A percentile compares a stretch with the other conserved stretches of the same genome.
These are phyloP conservation scores for Martiniozyma asiatica DNA, from an alignment of 1,139 yeast species.

Conservation along the genomic window DNA sequence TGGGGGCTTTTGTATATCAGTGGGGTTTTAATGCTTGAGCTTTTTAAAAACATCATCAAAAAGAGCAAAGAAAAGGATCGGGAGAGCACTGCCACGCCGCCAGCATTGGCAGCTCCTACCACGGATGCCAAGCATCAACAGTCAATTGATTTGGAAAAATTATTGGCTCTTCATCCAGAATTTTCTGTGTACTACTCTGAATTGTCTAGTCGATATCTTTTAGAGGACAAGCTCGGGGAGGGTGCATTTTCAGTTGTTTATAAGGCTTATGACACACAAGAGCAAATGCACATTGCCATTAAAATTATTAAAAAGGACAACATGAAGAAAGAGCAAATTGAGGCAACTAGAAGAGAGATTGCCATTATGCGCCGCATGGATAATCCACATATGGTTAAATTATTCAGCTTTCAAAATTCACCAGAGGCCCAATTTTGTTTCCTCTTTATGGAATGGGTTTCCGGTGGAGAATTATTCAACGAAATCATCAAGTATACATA, in stretches of 20 bases:
- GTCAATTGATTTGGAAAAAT: too few relatives aligned
- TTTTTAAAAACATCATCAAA: slow-evolving; percentile 17
- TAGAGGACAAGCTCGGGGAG: slow-evolving; percentile 39
- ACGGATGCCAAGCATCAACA: too few relatives aligned
- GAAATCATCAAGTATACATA: slow-evolving; percentile 75
- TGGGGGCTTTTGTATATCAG: too few relatives aligned
- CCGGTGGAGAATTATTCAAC: slow-evolving; percentile 47
- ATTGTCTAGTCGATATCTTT: slow-evolving; percentile 23
- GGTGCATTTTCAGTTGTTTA: slow-evolving; percentile 50
- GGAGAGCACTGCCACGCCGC: too few relatives aligned
- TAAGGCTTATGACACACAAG: slow-evolving; percentile 32
- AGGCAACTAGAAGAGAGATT: slow-evolving; percentile 45
- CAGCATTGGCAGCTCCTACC: too few relatives aligned
- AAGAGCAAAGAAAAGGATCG: slow-evolving; percentile 8
- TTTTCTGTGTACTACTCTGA: slow-evolving; percentile 17
- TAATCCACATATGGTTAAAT: slow-evolving; percentile 37
- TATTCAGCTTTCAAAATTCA: slow-evolving; percentile 38
- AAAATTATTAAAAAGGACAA: slow-evolving; percentile 43
- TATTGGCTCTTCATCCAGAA: slow-evolving; percentile 11
- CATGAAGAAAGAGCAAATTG: slow-evolving; percentile 42
- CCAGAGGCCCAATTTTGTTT: slow-evolving; percentile 32
- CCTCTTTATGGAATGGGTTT: slow-evolving; percentile 39
- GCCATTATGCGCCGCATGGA: slow-evolving; percentile 44
- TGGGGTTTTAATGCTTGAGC: slow-evolving; percentile 20
- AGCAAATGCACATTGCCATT: slow-evolving; percentile 31